phyloP scores from a whole-genome alignment of 179 eudicot species.

The Pouteria campechiana region DNA sequence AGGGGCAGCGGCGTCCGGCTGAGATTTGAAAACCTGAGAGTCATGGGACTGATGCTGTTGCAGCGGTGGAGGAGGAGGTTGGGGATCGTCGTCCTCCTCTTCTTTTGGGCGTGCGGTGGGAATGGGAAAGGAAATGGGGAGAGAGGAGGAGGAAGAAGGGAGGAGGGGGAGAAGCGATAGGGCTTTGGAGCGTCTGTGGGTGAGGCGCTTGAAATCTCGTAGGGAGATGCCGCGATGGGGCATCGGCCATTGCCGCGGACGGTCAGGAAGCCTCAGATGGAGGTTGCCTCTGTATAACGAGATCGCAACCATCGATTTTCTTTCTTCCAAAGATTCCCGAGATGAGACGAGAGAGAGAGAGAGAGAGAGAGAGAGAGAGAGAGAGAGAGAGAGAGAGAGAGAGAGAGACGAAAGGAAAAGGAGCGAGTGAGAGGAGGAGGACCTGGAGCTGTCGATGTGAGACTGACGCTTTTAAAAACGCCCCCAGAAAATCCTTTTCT shows the following conservation, averaged over 20 bases:
- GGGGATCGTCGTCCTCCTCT: not conserved
- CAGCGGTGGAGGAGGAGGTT: not conserved
- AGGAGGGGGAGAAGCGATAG: slow-evolving; percentile 39
- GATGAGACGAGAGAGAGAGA: not conserved
- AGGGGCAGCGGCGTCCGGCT: not conserved
- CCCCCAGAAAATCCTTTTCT: too few relatives aligned
- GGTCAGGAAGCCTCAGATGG: slow-evolving; percentile 48
- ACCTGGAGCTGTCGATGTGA: too few relatives aligned
- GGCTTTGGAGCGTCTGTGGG: slow-evolving; percentile 56
- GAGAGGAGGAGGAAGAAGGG: slow-evolving; percentile 9
- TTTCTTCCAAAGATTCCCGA: not conserved
- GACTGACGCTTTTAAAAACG: too few relatives aligned
- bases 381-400: not conserved
- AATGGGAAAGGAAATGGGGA: slow-evolving; percentile 5
- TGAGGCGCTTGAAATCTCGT: slow-evolving; percentile 48
- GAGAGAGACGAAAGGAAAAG: not conserved
- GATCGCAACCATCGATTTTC: slow-evolving; percentile 59
- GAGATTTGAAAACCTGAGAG: too few relatives aligned
- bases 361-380: not conserved
- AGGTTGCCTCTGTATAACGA: slow-evolving; percentile 89
- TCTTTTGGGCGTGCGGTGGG: slow-evolving; percentile 12
- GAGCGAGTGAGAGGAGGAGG: not conserved
- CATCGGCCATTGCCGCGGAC: slow-evolving; percentile 51
- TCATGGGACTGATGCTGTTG: too few relatives aligned
- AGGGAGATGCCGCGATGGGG: slow-evolving; percentile 45